Evolutionary conservation across 2,329 filamentous ascomycete species (phyloP).

Genomic region (Trichoderma sp.): DNA sequence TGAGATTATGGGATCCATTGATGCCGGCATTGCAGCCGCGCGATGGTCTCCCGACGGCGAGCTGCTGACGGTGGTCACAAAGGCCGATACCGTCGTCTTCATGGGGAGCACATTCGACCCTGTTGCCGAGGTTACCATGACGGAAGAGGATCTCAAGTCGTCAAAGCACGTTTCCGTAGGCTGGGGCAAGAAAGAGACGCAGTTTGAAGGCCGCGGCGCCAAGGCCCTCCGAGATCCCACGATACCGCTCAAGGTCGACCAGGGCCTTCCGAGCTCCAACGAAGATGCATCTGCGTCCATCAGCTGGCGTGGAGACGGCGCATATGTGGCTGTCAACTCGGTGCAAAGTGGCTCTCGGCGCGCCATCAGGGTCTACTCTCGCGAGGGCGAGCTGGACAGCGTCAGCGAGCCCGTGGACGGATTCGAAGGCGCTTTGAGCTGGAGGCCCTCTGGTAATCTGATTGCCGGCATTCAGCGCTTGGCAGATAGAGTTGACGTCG

Average conservation of each 20-base stretch:
- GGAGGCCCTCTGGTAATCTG: slow-evolving; percentile 88
- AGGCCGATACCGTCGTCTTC: slow-evolving; percentile 77
- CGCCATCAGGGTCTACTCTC: slow-evolving; percentile 85
- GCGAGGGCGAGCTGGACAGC: slow-evolving; percentile 88
- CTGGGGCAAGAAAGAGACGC: slow-evolving; percentile 98
- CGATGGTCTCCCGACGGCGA: slow-evolving; percentile 96
- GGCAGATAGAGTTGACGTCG: slow-evolving; percentile 72
- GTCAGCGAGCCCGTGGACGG: slow-evolving; percentile 94
- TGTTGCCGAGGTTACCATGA: slow-evolving; percentile 74
- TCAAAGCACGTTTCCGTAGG: slow-evolving; percentile 95
- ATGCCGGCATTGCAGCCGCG: slow-evolving; percentile 86
- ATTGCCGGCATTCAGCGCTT: slow-evolving; percentile 82
- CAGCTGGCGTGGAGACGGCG: slow-evolving; percentile 93
- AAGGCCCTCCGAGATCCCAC: slow-evolving; percentile 89
- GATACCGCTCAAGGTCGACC: slow-evolving; percentile 88
- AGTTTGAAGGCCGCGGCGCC: slow-evolving; percentile 91
- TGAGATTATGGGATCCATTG: slow-evolving; percentile 93
- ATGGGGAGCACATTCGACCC: slow-evolving; percentile 93
- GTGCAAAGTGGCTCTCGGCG: slow-evolving; percentile 71
- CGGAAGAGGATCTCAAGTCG: slow-evolving; percentile 75
- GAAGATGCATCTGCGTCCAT: slow-evolving; percentile 75
- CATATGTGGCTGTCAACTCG: slow-evolving; percentile 84
- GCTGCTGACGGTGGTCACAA: slow-evolving; percentile 80
- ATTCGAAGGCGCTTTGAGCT: slow-evolving; percentile 84
- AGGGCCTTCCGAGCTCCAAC: slow-evolving; percentile 72